These are phyloP conservation scores for Phaeotremella skinneri DNA, from an alignment of 768 basidiomycete species.

Conservation along the genomic window DNA sequence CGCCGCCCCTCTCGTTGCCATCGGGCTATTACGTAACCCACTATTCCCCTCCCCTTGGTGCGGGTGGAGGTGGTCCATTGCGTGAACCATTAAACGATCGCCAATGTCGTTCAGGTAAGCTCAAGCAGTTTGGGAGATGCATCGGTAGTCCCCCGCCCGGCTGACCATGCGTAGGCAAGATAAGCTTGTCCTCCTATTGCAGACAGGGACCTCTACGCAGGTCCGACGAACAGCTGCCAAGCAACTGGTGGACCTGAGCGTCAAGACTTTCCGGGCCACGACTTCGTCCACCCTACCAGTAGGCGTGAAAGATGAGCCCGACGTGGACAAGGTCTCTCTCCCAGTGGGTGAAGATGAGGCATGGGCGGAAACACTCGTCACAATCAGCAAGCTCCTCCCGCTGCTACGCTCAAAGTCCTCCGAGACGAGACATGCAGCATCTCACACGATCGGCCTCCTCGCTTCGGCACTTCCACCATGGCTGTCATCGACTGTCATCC, in stretches of 20 bases:
- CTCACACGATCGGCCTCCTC: constrained; percentile 81
- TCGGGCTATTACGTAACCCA: background rate
- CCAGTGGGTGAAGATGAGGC: constrained; percentile 54
- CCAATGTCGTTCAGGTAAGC: constrained; percentile 34
- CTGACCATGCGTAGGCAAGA: constrained; percentile 66
- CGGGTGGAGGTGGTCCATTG: constrained; percentile 28
- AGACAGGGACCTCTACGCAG: constrained; percentile 85
- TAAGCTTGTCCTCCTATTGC: constrained; percentile 90
- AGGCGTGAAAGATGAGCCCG: background rate
- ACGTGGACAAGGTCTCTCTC: background rate
- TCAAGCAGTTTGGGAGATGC: background rate
- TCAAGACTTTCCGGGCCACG: constrained; percentile 66
- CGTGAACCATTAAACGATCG: background rate
- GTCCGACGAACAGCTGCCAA: constrained; percentile 94
- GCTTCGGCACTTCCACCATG: constrained; percentile 75
- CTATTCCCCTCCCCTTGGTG: background rate
- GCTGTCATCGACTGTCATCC: constrained; percentile 57
- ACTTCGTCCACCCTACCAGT: constrained; percentile 1
- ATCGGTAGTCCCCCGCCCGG: background rate
- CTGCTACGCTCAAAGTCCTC: constrained; percentile 86
- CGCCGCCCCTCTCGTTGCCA: background rate
- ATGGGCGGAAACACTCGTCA: constrained; percentile 86
- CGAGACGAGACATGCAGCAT: constrained; percentile 87
- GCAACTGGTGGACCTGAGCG: constrained; percentile 88
- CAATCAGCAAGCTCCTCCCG: constrained; percentile 81